Conservation (phyloP, 768 basidiomycete species). For the Multifurca ochricompacta region DNA sequence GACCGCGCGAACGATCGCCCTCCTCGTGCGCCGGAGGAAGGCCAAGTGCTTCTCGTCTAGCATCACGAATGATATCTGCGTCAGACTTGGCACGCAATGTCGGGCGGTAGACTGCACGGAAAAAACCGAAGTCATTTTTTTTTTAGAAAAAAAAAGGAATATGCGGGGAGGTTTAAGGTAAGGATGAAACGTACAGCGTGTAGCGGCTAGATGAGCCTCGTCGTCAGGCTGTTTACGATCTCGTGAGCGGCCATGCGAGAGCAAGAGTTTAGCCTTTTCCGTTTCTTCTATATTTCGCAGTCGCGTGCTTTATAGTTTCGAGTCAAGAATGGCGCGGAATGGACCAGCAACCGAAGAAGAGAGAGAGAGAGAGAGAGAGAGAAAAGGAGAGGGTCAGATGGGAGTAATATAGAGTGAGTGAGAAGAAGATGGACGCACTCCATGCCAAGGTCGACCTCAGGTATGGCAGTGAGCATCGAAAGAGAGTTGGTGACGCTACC, state of each 20-base stretch:
- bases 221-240: conserved; percentile 45
- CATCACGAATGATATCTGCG: conserved; percentile 79
- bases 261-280: conserved; percentile 87
- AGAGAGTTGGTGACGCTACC: conserved; percentile 90
- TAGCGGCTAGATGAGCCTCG: conserved; percentile 77
- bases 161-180: neutral
- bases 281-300: conserved; percentile 96
- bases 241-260: conserved; percentile 65
- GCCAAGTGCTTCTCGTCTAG: conserved; percentile 82
- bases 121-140: neutral
- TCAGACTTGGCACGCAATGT: conserved; percentile 80
- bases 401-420: neutral
- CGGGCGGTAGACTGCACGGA: conserved; percentile 67
- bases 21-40: conserved; percentile 47
- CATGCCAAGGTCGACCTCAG: conserved; percentile 97
- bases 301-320: too few species aligned
- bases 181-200: conserved; percentile 59
- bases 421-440: conserved; percentile 55
- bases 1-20: conserved; percentile 34
- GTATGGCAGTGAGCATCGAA: conserved; percentile 96
- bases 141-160: conserved; percentile 3
- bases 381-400: neutral
- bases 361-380: neutral
- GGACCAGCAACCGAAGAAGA: too few species aligned
- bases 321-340: too few species aligned